A percentile compares a stretch with the other conserved stretches of the same genome.
Conservation (phyloP, 345 rosid species). For the Orychophragmus violaceus region DNA sequence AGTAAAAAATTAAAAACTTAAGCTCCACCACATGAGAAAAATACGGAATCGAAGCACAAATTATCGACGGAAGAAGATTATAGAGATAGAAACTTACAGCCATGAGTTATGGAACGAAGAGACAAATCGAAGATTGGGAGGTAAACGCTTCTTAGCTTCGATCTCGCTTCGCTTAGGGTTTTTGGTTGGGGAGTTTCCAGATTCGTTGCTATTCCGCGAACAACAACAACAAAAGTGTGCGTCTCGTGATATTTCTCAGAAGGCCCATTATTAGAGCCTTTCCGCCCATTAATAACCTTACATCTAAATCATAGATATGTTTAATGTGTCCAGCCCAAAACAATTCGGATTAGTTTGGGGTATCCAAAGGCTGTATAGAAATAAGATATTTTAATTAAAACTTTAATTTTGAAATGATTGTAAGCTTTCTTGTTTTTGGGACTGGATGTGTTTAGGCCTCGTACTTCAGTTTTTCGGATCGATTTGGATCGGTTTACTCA, state of each 20-base stretch:
- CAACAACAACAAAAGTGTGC: no score
- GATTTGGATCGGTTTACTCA: no score
- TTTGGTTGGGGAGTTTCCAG: background rate
- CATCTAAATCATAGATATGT: background rate
- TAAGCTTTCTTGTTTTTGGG: background rate
- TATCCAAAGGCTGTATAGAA: background rate
- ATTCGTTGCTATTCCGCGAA: background rate
- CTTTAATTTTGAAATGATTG: background rate
- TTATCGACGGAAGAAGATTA: no score
- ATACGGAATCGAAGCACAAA: background rate
- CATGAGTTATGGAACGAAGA: conserved; percentile 11
- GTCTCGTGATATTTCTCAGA: background rate
- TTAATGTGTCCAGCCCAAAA: background rate
- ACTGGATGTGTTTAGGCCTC: background rate
- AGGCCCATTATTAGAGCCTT: background rate
- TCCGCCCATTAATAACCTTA: background rate
- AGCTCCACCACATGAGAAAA: background rate
- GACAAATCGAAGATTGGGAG: background rate
- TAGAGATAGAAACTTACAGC: conserved; percentile 24
- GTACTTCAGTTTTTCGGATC: no score
- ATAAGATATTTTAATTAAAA: no score
- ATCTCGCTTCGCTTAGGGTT: background rate
- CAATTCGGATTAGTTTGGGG: background rate
- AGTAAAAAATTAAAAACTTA: background rate
- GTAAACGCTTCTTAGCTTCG: background rate